Evolutionary conservation across 768 basidiomycete genomes (phyloP), one percentile per base, ranked within the genome.

Genomic region (Pleurotus giganteus): DNA sequence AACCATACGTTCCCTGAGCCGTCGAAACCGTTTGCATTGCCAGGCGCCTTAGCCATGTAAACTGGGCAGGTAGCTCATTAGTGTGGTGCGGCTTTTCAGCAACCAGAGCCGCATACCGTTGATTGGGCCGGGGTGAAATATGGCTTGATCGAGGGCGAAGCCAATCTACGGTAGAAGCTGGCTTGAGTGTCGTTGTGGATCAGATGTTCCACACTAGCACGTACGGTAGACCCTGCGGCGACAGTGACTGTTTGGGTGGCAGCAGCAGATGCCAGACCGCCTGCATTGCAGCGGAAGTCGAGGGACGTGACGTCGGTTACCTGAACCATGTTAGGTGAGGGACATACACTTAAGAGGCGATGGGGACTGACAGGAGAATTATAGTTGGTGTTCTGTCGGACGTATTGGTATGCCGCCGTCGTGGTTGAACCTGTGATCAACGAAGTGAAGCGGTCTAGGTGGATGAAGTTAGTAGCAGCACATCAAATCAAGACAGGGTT

Each of bases 1-100:
- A 80, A 80, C 79, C 79, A 80, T 9, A 78, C 77, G 9, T 61
- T 52, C 56, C 80, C 80, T 55, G 71, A 69, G 32, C 77, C 79
- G 29, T 71, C 74, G 45, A 69, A 79, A 32, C 57, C 59, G 32
- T 69, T 60, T 53, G 73, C 75, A 59, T 75, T 69, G 2, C 62
- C 62, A 21, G 78, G 75, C 3, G 79, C 79, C 59, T 73, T 73
- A 24, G 75, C 74, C 67, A 66, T 65, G 58, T 68, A 68, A 39
- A 66, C 65, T 31, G 6, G 12, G 67, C 62, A 63, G 66, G 8
- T 43, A 31, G 39, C 28, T 9, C 27, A n/a, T 23, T 15, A 13
- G 13, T 23, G 55, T n/a, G 24, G 29, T 21, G 24, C 29, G 12
- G 5, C 11, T 39, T 53, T 13, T 23, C 4, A 36, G 15, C 47